Evolutionary conservation across 179 eudicot species (phyloP), one percentile per base, ranked within the genome.

Genomic region (Silene noctiflora): DNA sequence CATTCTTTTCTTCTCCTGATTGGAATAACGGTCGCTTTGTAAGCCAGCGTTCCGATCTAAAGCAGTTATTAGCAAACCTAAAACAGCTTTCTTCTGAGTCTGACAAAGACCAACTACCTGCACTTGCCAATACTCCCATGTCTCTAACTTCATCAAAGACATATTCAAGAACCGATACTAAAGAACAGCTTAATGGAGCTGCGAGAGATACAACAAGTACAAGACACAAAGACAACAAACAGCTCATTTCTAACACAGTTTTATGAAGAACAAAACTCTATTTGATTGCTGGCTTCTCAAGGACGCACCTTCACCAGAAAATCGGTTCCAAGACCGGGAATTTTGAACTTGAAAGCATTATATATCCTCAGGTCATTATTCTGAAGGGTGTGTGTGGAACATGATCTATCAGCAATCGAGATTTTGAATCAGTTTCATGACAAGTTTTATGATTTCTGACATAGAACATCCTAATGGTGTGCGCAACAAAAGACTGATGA

Each of bases 1-100:
- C 96, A 6, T 87, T 88, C 17, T 94, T 94, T 84, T 62, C 83
- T 78, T 86, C 86, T 73, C 91, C 98, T 56, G 91, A 86, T 72
- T 94, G 98, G 98, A 94, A 88, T 82, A 90, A 87, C 78, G 97
- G 97, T 16, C 87, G 98, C 76, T 87, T 94, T 27, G 80, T 84
- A 77, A 90, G 96, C 80, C 98, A 89, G 59, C 88, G 85, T 75
- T 51, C 86, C 65, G 90, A 91, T 78, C 86, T 94, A 64, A 92
- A 89, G 77, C 89, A 84, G 61, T 75, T 88, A 75, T 81, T 94
- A 51, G 80, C 85, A 16, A 84, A 84, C 25, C 19, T 75, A 53
- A 81, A 79, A 53, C 73, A 71, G 76, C 70, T 86, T 21, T 76
- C 87, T 60, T 80, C 75, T 67, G 87, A 77, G 56, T 78, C 86